phyloP scores from a whole-genome alignment of 495 filamentous ascomycete genomes.

The Copromyces sp. region DNA sequence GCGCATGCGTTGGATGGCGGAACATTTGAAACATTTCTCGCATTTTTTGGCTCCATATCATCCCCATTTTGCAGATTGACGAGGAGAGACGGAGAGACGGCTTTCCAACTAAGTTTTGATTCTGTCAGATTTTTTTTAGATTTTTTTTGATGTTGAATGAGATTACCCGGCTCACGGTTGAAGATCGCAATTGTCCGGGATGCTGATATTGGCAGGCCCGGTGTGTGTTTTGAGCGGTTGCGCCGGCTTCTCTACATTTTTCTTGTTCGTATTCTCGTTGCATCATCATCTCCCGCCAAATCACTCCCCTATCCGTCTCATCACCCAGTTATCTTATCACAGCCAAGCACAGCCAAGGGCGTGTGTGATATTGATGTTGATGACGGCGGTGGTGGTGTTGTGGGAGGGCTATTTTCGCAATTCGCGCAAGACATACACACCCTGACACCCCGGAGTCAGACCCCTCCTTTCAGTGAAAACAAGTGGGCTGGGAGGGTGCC shows the following conservation, averaged over 20 bases:
- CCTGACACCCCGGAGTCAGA: not conserved
- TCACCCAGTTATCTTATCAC: not conserved
- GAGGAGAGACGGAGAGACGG: not conserved
- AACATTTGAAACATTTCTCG: not conserved
- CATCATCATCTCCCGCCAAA: not conserved
- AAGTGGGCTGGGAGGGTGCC: slow-evolving; percentile 14
- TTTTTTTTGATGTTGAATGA: not conserved
- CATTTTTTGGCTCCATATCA: not conserved
- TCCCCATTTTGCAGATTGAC: not conserved
- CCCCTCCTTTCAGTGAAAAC: not conserved
- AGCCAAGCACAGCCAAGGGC: not conserved
- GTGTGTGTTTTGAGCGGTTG: not conserved
- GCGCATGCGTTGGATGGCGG: not conserved
- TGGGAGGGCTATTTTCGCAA: not conserved
- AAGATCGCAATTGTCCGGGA: slow-evolving; percentile 1
- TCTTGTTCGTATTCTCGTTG: not conserved
- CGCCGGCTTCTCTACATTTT: not conserved
- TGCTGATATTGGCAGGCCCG: not conserved
- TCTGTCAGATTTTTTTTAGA: not conserved
- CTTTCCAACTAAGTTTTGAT: not conserved
- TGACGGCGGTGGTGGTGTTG: not conserved
- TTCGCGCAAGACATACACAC: not conserved
- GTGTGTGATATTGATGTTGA: not conserved
- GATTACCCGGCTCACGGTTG: not conserved
- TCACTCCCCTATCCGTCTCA: not conserved